Evolutionary conservation across 1,284 basidiomycete species (phyloP).

Genomic region (Puccinia polysora): DNA sequence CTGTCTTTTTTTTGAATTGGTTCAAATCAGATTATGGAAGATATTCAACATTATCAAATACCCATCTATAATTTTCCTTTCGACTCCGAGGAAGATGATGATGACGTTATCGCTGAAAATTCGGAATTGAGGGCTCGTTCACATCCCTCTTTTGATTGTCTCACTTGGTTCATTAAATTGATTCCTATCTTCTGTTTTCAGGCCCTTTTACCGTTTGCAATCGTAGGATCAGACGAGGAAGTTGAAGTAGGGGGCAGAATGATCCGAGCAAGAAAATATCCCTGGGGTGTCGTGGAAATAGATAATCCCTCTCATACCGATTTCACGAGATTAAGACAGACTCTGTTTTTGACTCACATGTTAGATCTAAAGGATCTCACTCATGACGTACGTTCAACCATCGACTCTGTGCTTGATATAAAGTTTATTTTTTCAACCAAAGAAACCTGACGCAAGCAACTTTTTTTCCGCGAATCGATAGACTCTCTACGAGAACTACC

Average conservation of each 20-base stretch:
- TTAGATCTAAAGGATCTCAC: conserved; percentile 62
- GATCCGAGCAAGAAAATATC: conserved; percentile 83
- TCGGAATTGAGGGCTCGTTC: conserved; percentile 49
- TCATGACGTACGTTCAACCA: conserved; percentile 75
- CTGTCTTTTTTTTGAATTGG: neutral
- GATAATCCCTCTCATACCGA: conserved; percentile 99
- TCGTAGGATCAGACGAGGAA: conserved; percentile 96
- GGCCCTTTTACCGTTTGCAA: conserved; percentile 89
- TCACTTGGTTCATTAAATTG: neutral
- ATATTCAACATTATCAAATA: conserved; percentile 96
- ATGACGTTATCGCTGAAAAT: conserved; percentile 97
- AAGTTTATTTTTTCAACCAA: neutral
- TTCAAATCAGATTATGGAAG: conserved; percentile 80
- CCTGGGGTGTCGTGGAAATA: conserved; percentile 99
- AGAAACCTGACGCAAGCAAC: too few species aligned
- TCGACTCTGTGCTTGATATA: too few species aligned
- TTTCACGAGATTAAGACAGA: conserved; percentile 83
- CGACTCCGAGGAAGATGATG: conserved; percentile 62
- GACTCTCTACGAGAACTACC: conserved; percentile 74
- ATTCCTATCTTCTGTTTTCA: conserved; percentile 49
- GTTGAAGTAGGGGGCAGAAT: conserved; percentile 78
- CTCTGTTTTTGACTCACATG: conserved; percentile 62
- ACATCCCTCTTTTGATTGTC: neutral
- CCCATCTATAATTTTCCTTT: conserved; percentile 76
- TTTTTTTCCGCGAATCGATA: neutral